These are phyloP conservation scores for Alisma plantagoaquatica DNA, from an alignment of 106 monocot genomes.

Conservation along the genomic window DNA sequence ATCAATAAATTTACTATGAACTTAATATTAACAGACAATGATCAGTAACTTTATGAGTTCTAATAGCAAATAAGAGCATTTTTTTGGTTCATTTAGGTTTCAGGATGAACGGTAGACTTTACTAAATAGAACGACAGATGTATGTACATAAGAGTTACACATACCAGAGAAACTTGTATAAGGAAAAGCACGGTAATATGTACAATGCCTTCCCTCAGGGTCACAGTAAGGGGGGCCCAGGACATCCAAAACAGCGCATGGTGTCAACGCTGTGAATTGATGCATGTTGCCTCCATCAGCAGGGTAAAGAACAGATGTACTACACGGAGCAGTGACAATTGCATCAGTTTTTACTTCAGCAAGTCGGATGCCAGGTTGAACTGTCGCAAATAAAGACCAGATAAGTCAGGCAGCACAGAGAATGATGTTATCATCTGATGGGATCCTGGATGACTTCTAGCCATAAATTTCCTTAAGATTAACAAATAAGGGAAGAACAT, in stretches of 20 bases:
- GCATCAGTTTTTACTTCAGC: conserved; percentile 11
- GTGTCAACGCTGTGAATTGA: conserved; percentile 14
- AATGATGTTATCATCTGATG: neutral
- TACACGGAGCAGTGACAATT: conserved; percentile 16
- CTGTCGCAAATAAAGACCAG: neutral
- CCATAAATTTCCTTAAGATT: neutral
- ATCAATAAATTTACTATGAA: neutral
- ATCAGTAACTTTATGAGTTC: neutral
- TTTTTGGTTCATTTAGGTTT: neutral
- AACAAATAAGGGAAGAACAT: neutral
- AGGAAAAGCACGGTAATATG: conserved; percentile 15
- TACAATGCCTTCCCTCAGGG: conserved; percentile 17
- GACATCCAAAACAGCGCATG: conserved; percentile 19
- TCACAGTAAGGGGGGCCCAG: conserved; percentile 22
- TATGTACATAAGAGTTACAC: neutral
- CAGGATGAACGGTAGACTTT: neutral
- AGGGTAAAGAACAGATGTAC: conserved; percentile 14
- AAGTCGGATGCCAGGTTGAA: conserved; percentile 8
- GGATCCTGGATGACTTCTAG: neutral
- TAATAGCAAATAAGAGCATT: neutral
- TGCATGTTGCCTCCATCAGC: conserved; percentile 24
- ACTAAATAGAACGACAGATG: neutral
- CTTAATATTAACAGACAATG: neutral
- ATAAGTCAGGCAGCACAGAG: neutral
- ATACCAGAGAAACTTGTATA: neutral